Evolutionary conservation across 345 rosid genomes (phyloP).

Genomic region (Citrus trifoliata): DNA sequence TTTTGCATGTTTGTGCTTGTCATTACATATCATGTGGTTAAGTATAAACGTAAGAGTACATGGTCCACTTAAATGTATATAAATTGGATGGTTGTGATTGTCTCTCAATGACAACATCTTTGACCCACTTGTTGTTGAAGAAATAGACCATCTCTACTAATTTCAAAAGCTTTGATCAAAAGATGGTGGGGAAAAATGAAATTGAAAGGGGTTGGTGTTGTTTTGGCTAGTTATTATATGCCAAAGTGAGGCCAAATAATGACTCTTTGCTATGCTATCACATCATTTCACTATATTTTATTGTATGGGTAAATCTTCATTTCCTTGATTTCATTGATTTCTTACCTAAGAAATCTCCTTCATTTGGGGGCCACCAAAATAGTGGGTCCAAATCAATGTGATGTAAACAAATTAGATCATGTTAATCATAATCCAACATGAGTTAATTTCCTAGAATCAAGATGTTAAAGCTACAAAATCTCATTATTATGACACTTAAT

Average conservation of each 20-base stretch:
- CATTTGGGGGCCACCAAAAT: conserved; percentile 26
- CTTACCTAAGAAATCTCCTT: conserved; percentile 49
- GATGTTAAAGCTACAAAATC: conserved; percentile 44
- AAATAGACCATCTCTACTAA: conserved; percentile 32
- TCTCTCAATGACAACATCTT: conserved; percentile 22
- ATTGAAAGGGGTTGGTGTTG: conserved; percentile 25
- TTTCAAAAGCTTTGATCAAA: not conserved
- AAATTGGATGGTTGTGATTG: conserved; percentile 35
- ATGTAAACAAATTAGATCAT: conserved; percentile 44
- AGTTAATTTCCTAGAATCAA: conserved; percentile 42
- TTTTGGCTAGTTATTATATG: conserved; percentile 15
- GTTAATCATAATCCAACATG: conserved; percentile 49
- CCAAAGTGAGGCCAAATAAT: conserved; percentile 13
- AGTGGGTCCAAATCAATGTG: conserved; percentile 55
- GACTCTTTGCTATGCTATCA: conserved; percentile 49
- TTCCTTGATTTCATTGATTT: conserved; percentile 40
- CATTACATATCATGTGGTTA: conserved; percentile 20
- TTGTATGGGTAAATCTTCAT: conserved; percentile 30
- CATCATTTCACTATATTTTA: conserved; percentile 35
- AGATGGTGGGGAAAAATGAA: not conserved
- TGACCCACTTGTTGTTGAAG: conserved; percentile 56
- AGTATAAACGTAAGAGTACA: not conserved
- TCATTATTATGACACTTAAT: conserved; percentile 55
- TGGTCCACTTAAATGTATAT: conserved; percentile 21
- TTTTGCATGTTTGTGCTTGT: conserved; percentile 21